Conservation (phyloP, 2,329 filamentous ascomycete species). For the Chrysoporthe puriensis region DNA sequence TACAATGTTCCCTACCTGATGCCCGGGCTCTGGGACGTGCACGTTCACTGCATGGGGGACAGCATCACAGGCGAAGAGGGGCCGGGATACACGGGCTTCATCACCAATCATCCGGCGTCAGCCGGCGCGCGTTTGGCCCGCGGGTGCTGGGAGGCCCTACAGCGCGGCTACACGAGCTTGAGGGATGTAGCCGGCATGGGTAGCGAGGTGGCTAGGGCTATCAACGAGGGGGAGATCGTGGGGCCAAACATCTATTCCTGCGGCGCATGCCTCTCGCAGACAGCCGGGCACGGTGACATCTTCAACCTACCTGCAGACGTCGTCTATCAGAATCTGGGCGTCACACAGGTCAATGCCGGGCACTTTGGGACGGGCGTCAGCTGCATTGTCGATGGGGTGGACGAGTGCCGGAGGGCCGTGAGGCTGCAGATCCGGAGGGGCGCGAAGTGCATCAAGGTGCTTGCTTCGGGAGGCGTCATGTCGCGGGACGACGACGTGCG, state of each 20-base stretch:
- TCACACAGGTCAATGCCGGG: conserved; percentile 37
- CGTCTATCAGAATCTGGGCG: conserved; percentile 41
- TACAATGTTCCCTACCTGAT: conserved; percentile 38
- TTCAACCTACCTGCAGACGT: conserved; percentile 41
- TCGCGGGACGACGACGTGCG: conserved; percentile 45
- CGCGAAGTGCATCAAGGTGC: conserved; percentile 45
- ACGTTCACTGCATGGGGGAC: conserved; percentile 39
- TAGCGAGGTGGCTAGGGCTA: conserved; percentile 38
- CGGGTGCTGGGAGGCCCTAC: conserved; percentile 43
- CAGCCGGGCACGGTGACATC: conserved; percentile 42
- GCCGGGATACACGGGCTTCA: conserved; percentile 29
- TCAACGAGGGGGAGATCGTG: conserved; percentile 39
- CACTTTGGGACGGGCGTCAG: conserved; percentile 35
- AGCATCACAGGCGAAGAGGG: conserved; percentile 26
- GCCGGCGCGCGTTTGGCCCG: conserved; percentile 39
- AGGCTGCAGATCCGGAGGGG: conserved; percentile 46
- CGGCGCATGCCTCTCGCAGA: conserved; percentile 41
- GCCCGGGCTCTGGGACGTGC: conserved; percentile 43
- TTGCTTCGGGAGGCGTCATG: conserved; percentile 45
- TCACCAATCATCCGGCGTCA: conserved; percentile 38
- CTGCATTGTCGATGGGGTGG: conserved; percentile 43
- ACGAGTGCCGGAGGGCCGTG: conserved; percentile 46
- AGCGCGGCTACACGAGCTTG: conserved; percentile 43
- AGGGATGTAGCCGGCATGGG: conserved; percentile 41
- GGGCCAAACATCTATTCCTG: conserved; percentile 40